Base-by-base conservation (phyloP, 805 yeast genomes). In the Candida nonsorbophila region DNA sequence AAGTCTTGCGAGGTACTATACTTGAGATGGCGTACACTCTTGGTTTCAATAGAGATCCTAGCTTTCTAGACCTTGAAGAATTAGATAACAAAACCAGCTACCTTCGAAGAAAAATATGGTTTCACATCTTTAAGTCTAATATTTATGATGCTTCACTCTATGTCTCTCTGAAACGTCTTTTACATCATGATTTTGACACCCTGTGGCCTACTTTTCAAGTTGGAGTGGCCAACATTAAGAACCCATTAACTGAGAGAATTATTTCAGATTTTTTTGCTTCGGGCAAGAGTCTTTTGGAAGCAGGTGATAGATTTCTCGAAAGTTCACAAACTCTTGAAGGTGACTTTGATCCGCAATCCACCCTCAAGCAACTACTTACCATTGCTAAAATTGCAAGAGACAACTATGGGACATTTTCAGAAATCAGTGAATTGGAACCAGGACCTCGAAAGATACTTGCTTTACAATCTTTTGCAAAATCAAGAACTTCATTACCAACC, bases 91-190 rank as follows among this genome's bases (percentile, higher is more conserved):
- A 45, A 28, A 29, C 43, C 6, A 53, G 59, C 12, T 69, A 73
- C 38, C 45, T 76, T 4, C 66, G 78, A 66, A 59, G 82, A 40
- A 77, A 75, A 39, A 59, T 75, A 2, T 78, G 85, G 85, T 19
- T 14, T 20, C 33, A 29, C 20, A 24, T 32, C 11, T 20, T 12
- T 11, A 24, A 28, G 11, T 24, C 37, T 3, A 28, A 34, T 24
- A 24, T 20, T 6, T 19, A 20, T 11, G 20, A 29, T 19, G 16
- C 36, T 9, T n/a, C 25, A 3, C 14, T 29, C 2, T 30, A 14
- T 26, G 16, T 30, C 14, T 23, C 33, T 10, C 8, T 27, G 2
- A 17, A 14, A 6, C 18, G 33, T 19, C 22, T 24, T 4, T 19
- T 30, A 5, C 12, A 13, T n/a, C 37, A 38, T 24, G 27, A 32